Percentiles rank a stretch among this genome's conserved stretches.
phyloP scores from a whole-genome alignment of 2,329 filamentous ascomycete genomes.

The Reticulascus tulasneorum region DNA sequence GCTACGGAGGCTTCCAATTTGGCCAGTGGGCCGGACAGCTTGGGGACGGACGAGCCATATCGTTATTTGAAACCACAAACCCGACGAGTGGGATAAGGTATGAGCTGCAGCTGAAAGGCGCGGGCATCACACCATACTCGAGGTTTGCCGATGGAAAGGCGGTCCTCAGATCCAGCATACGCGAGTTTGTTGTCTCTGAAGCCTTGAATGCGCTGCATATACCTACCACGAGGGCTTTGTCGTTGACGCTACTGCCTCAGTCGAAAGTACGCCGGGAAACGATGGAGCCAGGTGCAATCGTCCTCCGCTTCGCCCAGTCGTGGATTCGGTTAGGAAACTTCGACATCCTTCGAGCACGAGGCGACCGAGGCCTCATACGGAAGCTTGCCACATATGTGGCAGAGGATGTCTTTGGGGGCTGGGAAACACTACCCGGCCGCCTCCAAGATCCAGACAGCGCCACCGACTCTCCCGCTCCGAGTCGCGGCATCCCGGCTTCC shows the following conservation, averaged over 20 bases:
- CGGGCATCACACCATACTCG: constrained; percentile 89
- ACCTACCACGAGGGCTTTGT: constrained; percentile 80
- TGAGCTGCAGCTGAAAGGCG: constrained; percentile 92
- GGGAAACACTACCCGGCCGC: constrained; percentile 72
- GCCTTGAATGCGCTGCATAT: constrained; percentile 80
- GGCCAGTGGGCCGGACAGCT: constrained; percentile 95
- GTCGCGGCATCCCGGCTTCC: constrained; percentile 50
- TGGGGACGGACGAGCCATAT: constrained; percentile 91
- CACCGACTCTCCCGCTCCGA: constrained; percentile 37
- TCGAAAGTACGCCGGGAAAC: constrained; percentile 72
- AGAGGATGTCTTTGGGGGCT: constrained; percentile 82
- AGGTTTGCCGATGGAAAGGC: constrained; percentile 95
- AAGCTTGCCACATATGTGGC: constrained; percentile 77
- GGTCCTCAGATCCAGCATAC: constrained; percentile 85
- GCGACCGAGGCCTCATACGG: constrained; percentile 71
- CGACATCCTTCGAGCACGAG: constrained; percentile 79
- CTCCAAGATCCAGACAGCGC: constrained; percentile 49
- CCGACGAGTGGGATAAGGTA: constrained; percentile 68
- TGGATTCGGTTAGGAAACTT: constrained; percentile 97
- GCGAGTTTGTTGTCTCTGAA: constrained; percentile 92
- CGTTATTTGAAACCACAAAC: constrained; percentile 85
- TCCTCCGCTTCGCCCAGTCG: constrained; percentile 82
- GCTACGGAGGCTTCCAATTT: constrained; percentile 80
- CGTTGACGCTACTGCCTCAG: constrained; percentile 72
- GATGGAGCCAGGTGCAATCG: constrained; percentile 86